phyloP scores from a whole-genome alignment of 805 yeast genomes.

The Wickerhamiella lipophila region DNA sequence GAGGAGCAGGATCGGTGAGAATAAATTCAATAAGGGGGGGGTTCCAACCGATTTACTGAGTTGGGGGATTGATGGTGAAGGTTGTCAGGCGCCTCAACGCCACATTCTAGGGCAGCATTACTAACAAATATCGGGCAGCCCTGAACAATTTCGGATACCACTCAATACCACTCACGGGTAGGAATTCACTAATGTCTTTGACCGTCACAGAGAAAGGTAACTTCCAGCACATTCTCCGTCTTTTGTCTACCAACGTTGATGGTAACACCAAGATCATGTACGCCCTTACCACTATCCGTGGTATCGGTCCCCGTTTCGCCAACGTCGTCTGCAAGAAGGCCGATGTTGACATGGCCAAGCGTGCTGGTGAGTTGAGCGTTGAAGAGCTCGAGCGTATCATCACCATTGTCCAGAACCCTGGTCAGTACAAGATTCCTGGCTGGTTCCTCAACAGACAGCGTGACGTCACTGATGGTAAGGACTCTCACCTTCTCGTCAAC shows the following conservation, averaged over 20 bases:
- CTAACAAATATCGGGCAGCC: conserved; percentile 1
- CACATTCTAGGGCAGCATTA: not conserved
- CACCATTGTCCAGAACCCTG: conserved; percentile 99
- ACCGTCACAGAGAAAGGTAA: conserved; percentile 98
- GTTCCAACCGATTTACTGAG: too few species aligned
- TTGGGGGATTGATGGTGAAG: too few species aligned
- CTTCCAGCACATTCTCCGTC: conserved; percentile 99
- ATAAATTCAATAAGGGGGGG: too few species aligned
- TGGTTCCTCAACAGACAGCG: conserved; percentile 99
- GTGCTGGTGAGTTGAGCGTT: conserved; percentile 99
- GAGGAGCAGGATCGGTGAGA: too few species aligned
- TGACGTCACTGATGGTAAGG: conserved; percentile 97
- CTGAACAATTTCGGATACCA: not conserved
- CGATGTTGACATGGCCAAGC: conserved; percentile 93
- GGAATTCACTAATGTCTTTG: conserved; percentile 61
- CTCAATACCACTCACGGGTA: conserved; percentile 8
- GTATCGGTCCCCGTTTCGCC: conserved; percentile 99
- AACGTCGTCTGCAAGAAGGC: conserved; percentile 99
- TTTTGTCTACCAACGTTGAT: conserved; percentile 99
- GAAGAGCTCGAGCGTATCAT: conserved; percentile 99
- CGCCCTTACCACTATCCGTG: conserved; percentile 99
- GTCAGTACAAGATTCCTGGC: conserved; percentile 97
- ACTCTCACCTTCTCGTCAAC: conserved; percentile 97
- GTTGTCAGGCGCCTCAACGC: too few species aligned
- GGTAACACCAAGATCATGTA: conserved; percentile 99